Percentiles rank a stretch among this genome's conserved stretches.
phyloP scores from a whole-genome alignment of 1,284 basidiomycete genomes.

The Marasmius oreades region DNA sequence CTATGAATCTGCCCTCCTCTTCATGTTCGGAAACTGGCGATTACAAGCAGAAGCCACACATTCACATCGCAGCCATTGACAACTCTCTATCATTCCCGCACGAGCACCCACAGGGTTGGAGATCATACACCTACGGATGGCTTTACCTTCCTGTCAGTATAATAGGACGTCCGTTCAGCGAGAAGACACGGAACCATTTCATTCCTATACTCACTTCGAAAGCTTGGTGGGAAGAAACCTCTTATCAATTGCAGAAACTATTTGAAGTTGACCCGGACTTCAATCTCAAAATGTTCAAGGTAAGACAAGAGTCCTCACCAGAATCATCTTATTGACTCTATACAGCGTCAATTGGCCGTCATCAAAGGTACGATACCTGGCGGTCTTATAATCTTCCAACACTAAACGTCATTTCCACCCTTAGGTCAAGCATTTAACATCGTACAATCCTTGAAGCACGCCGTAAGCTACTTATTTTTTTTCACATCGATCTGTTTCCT shows the following conservation, averaged over 20 bases:
- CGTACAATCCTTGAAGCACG: constrained; percentile 74
- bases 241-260: constrained; percentile 69
- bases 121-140: constrained; percentile 91
- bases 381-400: neutral
- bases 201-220: constrained; percentile 80
- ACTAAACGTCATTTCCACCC: neutral
- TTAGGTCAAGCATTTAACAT: constrained; percentile 83
- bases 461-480: constrained; percentile 42
- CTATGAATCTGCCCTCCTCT: constrained; percentile 22
- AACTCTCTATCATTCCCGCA: constrained; percentile 91
- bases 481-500: constrained; percentile 3
- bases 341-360: constrained; percentile 79
- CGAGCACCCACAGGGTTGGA: constrained; percentile 86
- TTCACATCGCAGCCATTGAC: constrained; percentile 89
- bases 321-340: constrained; percentile 2
- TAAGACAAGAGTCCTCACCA: constrained; percentile 28
- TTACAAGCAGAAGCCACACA: constrained; percentile 52
- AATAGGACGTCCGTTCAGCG: constrained; percentile 82
- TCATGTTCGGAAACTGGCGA: constrained; percentile 24
- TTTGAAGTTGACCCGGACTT: constrained; percentile 84
- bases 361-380: constrained; percentile 62
- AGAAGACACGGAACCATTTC: constrained; percentile 79
- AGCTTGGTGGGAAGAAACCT: constrained; percentile 88
- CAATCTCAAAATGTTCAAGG: constrained; percentile 81
- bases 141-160: constrained; percentile 83